Conservation (phyloP, 2,329 filamentous ascomycete genomes). For the Emmonsiellopsis sp. region DNA sequence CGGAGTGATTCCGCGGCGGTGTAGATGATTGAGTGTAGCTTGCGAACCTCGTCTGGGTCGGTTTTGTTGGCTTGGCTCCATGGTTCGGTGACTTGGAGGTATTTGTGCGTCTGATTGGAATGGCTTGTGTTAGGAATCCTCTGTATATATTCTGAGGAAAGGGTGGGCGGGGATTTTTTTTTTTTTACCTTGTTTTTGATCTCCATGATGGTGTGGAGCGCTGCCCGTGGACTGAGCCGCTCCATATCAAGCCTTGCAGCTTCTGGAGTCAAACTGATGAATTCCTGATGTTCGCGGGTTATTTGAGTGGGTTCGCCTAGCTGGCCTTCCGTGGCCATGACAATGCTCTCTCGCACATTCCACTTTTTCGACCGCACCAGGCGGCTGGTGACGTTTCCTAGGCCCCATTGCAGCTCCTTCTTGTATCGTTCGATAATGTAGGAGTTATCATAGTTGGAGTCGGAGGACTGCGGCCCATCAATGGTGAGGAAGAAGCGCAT, state of each 20-base stretch:
- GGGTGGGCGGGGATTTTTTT: neutral
- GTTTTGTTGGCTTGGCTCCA: constrained; percentile 51
- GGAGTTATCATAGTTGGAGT: constrained; percentile 77
- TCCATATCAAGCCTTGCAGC: constrained; percentile 50
- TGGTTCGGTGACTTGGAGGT: constrained; percentile 55
- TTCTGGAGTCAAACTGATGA: constrained; percentile 32
- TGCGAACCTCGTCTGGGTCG: constrained; percentile 24
- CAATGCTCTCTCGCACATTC: constrained; percentile 54
- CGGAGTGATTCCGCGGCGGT: constrained; percentile 66
- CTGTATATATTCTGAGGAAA: neutral
- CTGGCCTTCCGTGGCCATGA: constrained; percentile 22
- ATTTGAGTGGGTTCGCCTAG: constrained; percentile 21
- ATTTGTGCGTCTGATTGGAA: constrained; percentile 51
- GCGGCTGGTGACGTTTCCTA: constrained; percentile 73
- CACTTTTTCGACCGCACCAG: constrained; percentile 60
- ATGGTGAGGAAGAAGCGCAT: constrained; percentile 84
- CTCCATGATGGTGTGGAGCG: constrained; percentile 56
- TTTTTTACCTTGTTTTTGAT: constrained; percentile 47
- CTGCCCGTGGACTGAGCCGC: constrained; percentile 52
- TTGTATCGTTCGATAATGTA: constrained; percentile 68
- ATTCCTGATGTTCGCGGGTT: constrained; percentile 27
- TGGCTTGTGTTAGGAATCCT: neutral
- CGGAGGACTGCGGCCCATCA: constrained; percentile 65
- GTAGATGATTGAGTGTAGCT: constrained; percentile 56
- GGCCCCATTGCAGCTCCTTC: constrained; percentile 62